Evolutionary conservation across 192 early-diverging fungal genomes (phyloP).

Genomic region (Coemansia sp.): DNA sequence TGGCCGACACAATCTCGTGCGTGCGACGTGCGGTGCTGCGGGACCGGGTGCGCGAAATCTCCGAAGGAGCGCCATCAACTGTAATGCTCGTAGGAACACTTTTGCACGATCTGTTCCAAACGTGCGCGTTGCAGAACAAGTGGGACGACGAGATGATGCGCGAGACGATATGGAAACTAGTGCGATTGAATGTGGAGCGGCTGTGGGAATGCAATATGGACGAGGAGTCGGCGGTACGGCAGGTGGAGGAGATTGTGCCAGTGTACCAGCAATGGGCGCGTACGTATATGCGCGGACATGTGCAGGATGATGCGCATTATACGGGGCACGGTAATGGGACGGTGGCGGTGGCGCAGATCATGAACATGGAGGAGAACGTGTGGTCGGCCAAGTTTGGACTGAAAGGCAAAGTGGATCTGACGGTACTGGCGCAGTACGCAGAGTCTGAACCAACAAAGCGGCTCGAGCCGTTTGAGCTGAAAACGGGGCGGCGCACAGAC

Average conservation of each 20-base stretch:
- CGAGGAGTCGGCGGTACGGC: conserved; percentile 53
- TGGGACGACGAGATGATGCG: conserved; percentile 59
- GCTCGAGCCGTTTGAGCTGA: conserved; percentile 84
- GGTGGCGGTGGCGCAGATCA: conserved; percentile 62
- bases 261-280: conserved; percentile 56
- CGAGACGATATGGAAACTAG: conserved; percentile 47
- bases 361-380: conserved; percentile 88
- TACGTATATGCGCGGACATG: conserved; percentile 37
- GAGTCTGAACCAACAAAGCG: conserved; percentile 21
- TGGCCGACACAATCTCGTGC: conserved; percentile 75
- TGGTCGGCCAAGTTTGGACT: conserved; percentile 92
- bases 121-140: conserved; percentile 55
- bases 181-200: conserved; percentile 58
- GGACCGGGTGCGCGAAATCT: conserved; percentile 56
- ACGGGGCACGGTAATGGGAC: conserved; percentile 6
- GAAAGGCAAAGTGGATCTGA: conserved; percentile 89
- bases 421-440: conserved; percentile 35
- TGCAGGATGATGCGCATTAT: conserved; percentile 19
- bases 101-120: conserved; percentile 81
- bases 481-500: conserved; percentile 68
- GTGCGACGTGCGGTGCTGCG: conserved; percentile 75
- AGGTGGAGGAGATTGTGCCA: conserved; percentile 55
- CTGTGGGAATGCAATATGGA: conserved; percentile 71
- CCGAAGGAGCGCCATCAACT: conserved; percentile 48
- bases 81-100: conserved; percentile 75